Conservation (phyloP, 495 filamentous ascomycete genomes). For the Evansstolkia leycettana region DNA sequence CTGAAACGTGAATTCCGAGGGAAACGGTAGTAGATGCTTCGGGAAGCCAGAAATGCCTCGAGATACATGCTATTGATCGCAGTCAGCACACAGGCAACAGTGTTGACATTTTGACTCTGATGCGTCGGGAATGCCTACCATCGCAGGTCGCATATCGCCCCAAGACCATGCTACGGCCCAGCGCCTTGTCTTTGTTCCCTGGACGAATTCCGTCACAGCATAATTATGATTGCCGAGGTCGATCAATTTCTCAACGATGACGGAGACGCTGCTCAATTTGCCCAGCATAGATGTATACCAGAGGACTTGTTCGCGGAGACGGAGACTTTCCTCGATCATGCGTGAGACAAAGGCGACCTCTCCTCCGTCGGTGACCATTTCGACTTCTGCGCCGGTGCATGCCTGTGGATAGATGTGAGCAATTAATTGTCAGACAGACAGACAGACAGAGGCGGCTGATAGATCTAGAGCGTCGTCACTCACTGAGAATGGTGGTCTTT, state of each 20-base stretch:
- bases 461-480: too few species aligned
- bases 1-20: conserved; percentile 41
- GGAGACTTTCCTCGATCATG: conserved; percentile 63
- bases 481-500: conserved; percentile 53
- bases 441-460: too few species aligned
- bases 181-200: conserved; percentile 66
- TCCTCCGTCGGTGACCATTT: conserved; percentile 82
- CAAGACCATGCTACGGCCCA: conserved; percentile 92
- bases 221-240: conserved; percentile 57
- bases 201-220: conserved; percentile 68
- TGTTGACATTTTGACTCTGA: too few species aligned
- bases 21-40: conserved; percentile 49
- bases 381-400: conserved; percentile 70
- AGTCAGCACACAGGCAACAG: neutral
- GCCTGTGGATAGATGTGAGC: conserved; percentile 19
- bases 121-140: conserved; percentile 35
- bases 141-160: conserved; percentile 49
- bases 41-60: conserved; percentile 42
- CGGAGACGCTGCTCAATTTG: conserved; percentile 58
- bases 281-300: conserved; percentile 95
- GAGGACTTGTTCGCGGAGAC: conserved; percentile 44
- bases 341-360: conserved; percentile 69
- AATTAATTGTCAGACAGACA: neutral
- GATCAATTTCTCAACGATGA: conserved; percentile 48
- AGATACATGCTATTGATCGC: conserved; percentile 30